A percentile compares a stretch with the other conserved stretches of the same genome.
phyloP scores from a whole-genome alignment of 2,329 filamentous ascomycete species.

The Fusarium transvaalense region DNA sequence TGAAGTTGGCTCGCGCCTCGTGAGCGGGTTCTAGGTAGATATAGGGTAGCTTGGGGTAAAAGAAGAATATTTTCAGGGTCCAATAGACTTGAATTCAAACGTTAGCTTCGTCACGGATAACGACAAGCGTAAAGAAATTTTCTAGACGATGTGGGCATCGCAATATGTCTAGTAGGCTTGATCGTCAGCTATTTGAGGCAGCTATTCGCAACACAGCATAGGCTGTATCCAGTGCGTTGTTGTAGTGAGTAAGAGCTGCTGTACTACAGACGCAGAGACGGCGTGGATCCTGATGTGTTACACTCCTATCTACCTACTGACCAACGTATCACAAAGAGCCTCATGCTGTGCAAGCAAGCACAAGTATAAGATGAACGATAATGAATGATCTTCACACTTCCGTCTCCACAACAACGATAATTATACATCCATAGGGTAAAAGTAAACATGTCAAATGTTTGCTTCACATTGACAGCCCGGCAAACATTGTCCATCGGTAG shows the following conservation, averaged over 20 bases:
- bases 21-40: slow-evolving; percentile 13
- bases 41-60: slow-evolving; percentile 32
- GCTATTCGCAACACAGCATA: background rate
- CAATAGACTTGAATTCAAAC: slow-evolving; percentile 19
- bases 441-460: slow-evolving; percentile 14
- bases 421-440: background rate
- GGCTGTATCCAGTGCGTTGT: background rate
- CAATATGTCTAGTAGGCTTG: slow-evolving; percentile 6
- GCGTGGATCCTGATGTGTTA: slow-evolving; percentile 7
- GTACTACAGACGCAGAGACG: background rate
- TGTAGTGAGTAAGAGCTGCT: background rate
- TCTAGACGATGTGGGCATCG: slow-evolving; percentile 19
- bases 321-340: slow-evolving; percentile 7
- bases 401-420: background rate
- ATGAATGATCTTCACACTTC: slow-evolving; percentile 7
- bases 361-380: background rate
- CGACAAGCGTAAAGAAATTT: slow-evolving; percentile 19
- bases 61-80: slow-evolving; percentile 25
- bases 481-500: slow-evolving; percentile 3
- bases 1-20: slow-evolving; percentile 8
- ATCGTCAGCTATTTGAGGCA: background rate
- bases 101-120: slow-evolving; percentile 28
- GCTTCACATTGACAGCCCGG: background rate
- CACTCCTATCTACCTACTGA: background rate
- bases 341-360: slow-evolving; percentile 14